A percentile compares a stretch with the other conserved stretches of the same genome.
phyloP scores from a whole-genome alignment of 306 rosid genomes.

The Datisca glomerata region DNA sequence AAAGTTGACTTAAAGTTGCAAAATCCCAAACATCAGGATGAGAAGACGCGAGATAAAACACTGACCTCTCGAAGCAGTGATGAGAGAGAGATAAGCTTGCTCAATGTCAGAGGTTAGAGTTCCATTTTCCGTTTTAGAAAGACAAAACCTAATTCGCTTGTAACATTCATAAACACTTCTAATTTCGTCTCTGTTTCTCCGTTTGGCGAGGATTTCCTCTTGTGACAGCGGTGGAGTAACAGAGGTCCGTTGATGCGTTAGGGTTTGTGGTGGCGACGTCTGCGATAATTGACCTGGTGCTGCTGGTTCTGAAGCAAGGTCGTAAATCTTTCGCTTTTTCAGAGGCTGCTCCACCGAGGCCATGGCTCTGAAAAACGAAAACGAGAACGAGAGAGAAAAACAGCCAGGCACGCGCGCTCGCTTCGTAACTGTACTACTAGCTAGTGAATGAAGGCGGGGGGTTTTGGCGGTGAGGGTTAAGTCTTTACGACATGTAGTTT shows the following conservation, averaged over 20 bases:
- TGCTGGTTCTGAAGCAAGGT: slow-evolving; percentile 17
- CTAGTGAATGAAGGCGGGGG: too few relatives aligned
- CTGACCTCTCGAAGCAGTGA: slow-evolving; percentile 44
- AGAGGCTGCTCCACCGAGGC: slow-evolving; percentile 52
- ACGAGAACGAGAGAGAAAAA: neutral
- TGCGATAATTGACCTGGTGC: slow-evolving; percentile 10
- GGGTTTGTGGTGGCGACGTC: slow-evolving; percentile 25
- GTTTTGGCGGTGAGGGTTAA: too few relatives aligned
- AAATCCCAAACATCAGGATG: neutral
- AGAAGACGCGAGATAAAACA: slow-evolving; percentile 7
- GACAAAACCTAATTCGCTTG: slow-evolving; percentile 34
- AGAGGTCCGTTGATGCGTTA: slow-evolving; percentile 10
- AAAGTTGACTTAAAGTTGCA: too few relatives aligned
- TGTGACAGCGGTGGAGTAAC: slow-evolving; percentile 32
- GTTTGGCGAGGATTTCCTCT: slow-evolving; percentile 28
- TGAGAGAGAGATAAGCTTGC: slow-evolving; percentile 45
- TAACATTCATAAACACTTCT: slow-evolving; percentile 42
- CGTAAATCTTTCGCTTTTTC: slow-evolving; percentile 53
- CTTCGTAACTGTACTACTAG: too few relatives aligned
- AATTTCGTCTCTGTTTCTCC: slow-evolving; percentile 44
- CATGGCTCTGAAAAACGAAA: slow-evolving; percentile 26
- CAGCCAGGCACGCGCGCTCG: too few relatives aligned
- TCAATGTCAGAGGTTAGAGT: slow-evolving; percentile 29
- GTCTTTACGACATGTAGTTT: too few relatives aligned
- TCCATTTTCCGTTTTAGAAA: slow-evolving; percentile 24